Conservation (phyloP, 2,329 filamentous ascomycete genomes). For the Aureobasidium namibiae region DNA sequence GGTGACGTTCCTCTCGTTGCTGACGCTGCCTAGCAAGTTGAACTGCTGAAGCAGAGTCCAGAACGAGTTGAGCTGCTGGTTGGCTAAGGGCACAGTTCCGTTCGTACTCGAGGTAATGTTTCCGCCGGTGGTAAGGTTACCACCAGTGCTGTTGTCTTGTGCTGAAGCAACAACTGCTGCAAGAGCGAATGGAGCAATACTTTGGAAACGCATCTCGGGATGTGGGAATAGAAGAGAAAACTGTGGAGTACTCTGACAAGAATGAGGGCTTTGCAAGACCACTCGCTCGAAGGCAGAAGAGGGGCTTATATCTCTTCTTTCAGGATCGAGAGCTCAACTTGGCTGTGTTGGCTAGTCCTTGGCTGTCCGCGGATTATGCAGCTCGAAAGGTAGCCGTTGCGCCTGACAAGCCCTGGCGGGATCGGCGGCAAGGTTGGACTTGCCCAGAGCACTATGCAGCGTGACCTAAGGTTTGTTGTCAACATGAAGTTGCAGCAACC, state of each 20-base stretch:
- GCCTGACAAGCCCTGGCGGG: background rate
- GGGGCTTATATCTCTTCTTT: constrained; percentile 8
- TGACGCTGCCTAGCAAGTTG: background rate
- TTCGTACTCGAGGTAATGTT: background rate
- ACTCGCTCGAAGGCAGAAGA: background rate
- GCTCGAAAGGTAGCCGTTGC: background rate
- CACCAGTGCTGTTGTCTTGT: constrained; percentile 4
- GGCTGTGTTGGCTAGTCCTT: constrained; percentile 6
- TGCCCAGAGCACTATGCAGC: background rate
- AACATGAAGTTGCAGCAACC: background rate
- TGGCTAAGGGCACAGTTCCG: background rate
- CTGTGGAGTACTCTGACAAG: background rate
- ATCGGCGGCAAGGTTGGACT: constrained; percentile 1
- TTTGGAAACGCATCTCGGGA: constrained; percentile 7
- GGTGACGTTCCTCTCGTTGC: constrained; percentile 43
- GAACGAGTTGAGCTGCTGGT: constrained; percentile 8
- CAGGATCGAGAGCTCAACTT: background rate
- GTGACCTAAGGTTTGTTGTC: background rate
- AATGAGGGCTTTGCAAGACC: background rate
- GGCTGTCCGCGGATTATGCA: constrained; percentile 9
- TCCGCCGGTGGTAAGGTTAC: constrained; percentile 7
- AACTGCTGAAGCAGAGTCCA: background rate
- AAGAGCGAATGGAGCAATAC: constrained; percentile 5
- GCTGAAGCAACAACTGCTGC: constrained; percentile 9
- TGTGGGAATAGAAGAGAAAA: background rate